Base-by-base conservation (phyloP, 371 early-diverging fungal species). In the Mucor mucedo region DNA sequence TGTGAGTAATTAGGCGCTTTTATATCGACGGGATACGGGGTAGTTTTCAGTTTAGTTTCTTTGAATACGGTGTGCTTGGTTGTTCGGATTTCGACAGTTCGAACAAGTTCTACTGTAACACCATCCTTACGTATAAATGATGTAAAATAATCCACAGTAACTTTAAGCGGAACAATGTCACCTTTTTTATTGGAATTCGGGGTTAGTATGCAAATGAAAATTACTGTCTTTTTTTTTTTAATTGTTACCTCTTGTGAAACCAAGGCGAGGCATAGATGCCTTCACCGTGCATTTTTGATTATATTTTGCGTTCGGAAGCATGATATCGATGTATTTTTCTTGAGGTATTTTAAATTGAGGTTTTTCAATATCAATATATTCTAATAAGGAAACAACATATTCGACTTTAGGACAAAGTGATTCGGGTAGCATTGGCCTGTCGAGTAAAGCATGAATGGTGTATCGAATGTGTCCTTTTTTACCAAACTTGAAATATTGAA, bases 171-270 rank as follows among this genome's bases (percentile, higher is more conserved):
- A 29, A 82, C 70, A 27, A 74, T 70, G 44, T 82, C 82, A 40
- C 82, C 82, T 81, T 21, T 21, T 21, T 21, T 21, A 21, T 21
- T 21, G 21, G 21, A 49, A 42, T 52, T 13, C 14, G 4, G 16
- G 27, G 53, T 42, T 21, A 62, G 55, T 28, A 10, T 28, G 6
- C 16, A 47, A 48, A 3, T 14, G n/a, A 11, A 44, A 21, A 50
- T 27, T 27, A 30, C 10, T 27, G 13, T 48, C 56, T 27, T 49
- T 16, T 39, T 5, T 5, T 58, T n/a, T 58, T 58, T 58, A 13
- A 45, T 40, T 49, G 57, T 66, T 66, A 77, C 82, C 82, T 78
- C 79, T 68, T 60, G 79, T 79, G 60, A 69, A 79, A 53, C 83
- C 83, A 38, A 70, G 60, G 10, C 76, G 72, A 33, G 83, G 80